These are phyloP conservation scores for Protomyces gravidus DNA, from an alignment of 1,139 yeast genomes.

Conservation along the genomic window DNA sequence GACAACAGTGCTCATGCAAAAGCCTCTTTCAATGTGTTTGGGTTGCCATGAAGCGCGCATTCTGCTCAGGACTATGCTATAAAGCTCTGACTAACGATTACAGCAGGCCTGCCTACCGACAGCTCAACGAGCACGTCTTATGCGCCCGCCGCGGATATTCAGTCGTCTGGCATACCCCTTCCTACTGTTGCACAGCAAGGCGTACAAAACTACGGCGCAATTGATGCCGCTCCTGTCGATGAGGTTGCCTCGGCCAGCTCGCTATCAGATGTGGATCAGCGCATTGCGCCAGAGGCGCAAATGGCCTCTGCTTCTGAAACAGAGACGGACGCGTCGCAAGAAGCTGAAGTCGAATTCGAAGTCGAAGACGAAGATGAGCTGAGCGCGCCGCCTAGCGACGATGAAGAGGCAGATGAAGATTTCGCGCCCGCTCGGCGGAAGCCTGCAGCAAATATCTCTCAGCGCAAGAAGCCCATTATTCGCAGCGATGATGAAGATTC, in stretches of 20 bases:
- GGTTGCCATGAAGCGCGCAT: too few species aligned
- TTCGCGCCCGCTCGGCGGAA: constrained; percentile 5
- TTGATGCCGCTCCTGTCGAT: background rate
- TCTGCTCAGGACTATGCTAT: too few species aligned
- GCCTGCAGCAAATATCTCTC: background rate
- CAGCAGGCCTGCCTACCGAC: too few species aligned
- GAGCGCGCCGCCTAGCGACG: constrained; percentile 8
- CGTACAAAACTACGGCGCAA: too few species aligned
- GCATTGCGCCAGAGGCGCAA: background rate
- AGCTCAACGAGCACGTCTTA: too few species aligned
- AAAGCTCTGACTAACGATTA: too few species aligned
- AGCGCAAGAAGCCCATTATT: background rate
- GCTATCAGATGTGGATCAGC: background rate
- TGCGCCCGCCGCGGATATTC: too few species aligned
- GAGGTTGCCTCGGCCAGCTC: background rate
- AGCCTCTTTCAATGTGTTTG: too few species aligned
- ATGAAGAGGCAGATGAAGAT: constrained; percentile 13
- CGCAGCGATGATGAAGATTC: background rate
- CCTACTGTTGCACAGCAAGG: too few species aligned
- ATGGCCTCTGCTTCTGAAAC: constrained; percentile 12
- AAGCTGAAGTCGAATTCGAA: background rate
- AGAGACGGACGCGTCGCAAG: background rate
- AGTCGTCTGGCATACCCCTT: too few species aligned
- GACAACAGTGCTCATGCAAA: too few species aligned
- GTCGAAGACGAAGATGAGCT: constrained; percentile 17